Evolutionary conservation across 257 asterid species (phyloP).

Genomic region (Lycium barbarum): DNA sequence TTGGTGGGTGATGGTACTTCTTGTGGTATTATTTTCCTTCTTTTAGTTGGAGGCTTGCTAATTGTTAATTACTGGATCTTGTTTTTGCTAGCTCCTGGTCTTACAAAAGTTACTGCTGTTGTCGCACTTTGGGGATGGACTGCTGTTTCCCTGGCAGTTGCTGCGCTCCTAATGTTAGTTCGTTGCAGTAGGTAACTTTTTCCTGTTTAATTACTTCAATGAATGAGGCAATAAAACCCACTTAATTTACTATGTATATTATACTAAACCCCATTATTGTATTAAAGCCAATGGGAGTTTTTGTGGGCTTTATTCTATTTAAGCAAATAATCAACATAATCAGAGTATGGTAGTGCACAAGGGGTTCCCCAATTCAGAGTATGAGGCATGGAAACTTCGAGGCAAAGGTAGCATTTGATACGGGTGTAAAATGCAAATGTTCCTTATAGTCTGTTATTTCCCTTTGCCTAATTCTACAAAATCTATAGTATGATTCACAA

Average conservation of each 20-base stretch:
- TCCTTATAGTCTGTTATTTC: not conserved
- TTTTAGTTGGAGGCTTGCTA: constrained; percentile 38
- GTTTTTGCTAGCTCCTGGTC: constrained; percentile 75
- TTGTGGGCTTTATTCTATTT: not conserved
- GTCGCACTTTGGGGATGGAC: constrained; percentile 98
- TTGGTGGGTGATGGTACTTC: constrained; percentile 62
- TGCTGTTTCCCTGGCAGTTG: constrained; percentile 74
- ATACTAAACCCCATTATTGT: not conserved
- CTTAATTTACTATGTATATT: not conserved
- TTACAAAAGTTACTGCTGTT: constrained; percentile 82
- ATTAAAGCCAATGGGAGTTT: not conserved
- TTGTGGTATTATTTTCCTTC: constrained; percentile 25
- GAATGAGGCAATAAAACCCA: constrained; percentile 26
- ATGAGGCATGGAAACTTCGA: not conserved
- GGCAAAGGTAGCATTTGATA: constrained; percentile 19
- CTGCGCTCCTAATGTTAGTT: constrained; percentile 68
- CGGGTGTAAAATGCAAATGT: constrained; percentile 11
- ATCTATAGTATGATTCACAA: not conserved
- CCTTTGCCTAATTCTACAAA: not conserved
- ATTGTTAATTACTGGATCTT: constrained; percentile 38
- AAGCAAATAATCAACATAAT: not conserved
- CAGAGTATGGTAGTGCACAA: not conserved
- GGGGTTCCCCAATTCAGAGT: not conserved
- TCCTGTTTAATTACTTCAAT: constrained; percentile 27
- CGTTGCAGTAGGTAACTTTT: constrained; percentile 81